A percentile compares a stretch with the other conserved stretches of the same genome.
Evolutionary conservation across 1,284 basidiomycete genomes (phyloP).

Genomic region (Agroathelia rolfsii): DNA sequence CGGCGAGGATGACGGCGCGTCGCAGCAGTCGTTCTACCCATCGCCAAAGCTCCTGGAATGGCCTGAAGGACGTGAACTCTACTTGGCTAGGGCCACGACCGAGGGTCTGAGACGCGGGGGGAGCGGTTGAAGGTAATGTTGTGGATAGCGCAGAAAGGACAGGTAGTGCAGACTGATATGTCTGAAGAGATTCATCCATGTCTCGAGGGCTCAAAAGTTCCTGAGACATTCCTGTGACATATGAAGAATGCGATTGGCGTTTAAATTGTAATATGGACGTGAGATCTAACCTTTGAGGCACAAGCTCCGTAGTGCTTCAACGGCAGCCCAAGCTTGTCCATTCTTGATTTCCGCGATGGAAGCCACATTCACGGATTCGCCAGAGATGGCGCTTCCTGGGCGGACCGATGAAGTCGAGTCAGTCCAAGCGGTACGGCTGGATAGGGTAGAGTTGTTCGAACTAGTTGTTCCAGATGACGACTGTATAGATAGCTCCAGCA

Average conservation of each 20-base stretch:
- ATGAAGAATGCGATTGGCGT: slow-evolving; percentile 8
- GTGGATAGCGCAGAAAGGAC: too few relatives aligned
- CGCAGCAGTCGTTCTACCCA: slow-evolving; percentile 71
- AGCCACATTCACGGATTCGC: slow-evolving; percentile 26
- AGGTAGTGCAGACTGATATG: slow-evolving; percentile 45
- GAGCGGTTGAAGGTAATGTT: slow-evolving; percentile 26
- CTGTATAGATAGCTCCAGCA: slow-evolving; percentile 37
- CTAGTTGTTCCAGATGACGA: slow-evolving; percentile 33
- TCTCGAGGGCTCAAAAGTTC: slow-evolving; percentile 40
- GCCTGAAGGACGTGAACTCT: slow-evolving; percentile 42
- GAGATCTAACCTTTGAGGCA: slow-evolving; percentile 53
- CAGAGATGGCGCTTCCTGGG: slow-evolving; percentile 36
- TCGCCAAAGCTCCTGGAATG: slow-evolving; percentile 67
- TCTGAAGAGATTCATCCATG: slow-evolving; percentile 35
- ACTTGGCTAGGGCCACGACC: slow-evolving; percentile 23
- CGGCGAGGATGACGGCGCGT: slow-evolving; percentile 49
- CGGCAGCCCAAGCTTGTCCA: slow-evolving; percentile 54
- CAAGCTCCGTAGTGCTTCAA: slow-evolving; percentile 53
- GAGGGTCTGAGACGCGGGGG: slow-evolving; percentile 21
- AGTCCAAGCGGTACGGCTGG: slow-evolving; percentile 22
- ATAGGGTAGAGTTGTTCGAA: slow-evolving; percentile 29
- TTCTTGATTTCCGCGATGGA: slow-evolving; percentile 45
- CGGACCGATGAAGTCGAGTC: slow-evolving; percentile 36
- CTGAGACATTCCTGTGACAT: slow-evolving; percentile 35
- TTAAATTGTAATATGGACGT: neutral